These are phyloP conservation scores for Blastobotrys illinoisensis DNA, from an alignment of 1,139 yeast genomes.

Conservation along the genomic window DNA sequence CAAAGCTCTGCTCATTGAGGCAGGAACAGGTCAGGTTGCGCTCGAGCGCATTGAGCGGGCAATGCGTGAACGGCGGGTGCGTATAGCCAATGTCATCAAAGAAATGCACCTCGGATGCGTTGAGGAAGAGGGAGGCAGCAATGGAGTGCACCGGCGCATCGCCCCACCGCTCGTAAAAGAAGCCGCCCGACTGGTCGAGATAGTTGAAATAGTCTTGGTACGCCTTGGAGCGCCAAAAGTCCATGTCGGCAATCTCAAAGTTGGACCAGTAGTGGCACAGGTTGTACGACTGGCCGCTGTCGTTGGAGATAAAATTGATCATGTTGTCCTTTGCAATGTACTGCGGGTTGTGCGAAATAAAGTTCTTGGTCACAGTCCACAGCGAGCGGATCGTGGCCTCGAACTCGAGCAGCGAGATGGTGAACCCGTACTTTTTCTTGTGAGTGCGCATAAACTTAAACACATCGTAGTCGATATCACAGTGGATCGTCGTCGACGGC, in stretches of 20 bases:
- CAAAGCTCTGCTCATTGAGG: constrained; percentile 58
- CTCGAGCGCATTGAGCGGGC: constrained; percentile 44
- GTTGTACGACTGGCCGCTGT: constrained; percentile 52
- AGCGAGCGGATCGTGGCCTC: constrained; percentile 70
- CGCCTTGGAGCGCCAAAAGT: constrained; percentile 69
- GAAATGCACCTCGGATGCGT: constrained; percentile 63
- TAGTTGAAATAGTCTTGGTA: constrained; percentile 62
- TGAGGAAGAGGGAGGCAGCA: constrained; percentile 73
- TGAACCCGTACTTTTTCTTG: constrained; percentile 68
- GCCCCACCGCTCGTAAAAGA: constrained; percentile 90
- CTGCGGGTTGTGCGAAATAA: constrained; percentile 59
- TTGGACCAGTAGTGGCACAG: constrained; percentile 88
- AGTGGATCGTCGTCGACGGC: constrained; percentile 71
- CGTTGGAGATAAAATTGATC: constrained; percentile 67
- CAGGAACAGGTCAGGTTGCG: constrained; percentile 41
- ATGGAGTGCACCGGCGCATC: constrained; percentile 89
- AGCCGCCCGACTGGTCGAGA: constrained; percentile 77
- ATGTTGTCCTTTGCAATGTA: constrained; percentile 60
- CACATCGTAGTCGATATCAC: constrained; percentile 78
- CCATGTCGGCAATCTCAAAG: constrained; percentile 71
- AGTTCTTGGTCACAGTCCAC: constrained; percentile 72
- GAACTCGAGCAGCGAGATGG: constrained; percentile 77
- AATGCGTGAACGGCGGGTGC: constrained; percentile 53
- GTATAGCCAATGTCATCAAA: constrained; percentile 80
- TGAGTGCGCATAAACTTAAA: constrained; percentile 77